Conservation (phyloP, 139 green algal species). For the Auxenochlorella protothecoides region DNA sequence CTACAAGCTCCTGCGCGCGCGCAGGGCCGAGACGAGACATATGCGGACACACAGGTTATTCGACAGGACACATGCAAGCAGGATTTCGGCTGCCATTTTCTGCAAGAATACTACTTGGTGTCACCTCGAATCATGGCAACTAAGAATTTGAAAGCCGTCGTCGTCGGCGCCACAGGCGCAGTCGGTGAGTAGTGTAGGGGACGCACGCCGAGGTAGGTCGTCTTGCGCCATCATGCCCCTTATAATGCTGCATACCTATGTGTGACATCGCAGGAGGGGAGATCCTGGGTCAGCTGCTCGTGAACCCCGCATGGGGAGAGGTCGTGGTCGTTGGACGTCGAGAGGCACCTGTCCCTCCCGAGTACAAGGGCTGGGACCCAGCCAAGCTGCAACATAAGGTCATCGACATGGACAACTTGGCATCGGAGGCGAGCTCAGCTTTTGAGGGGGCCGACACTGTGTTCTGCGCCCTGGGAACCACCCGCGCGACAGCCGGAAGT, state of each 20-base stretch:
- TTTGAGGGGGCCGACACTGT: conserved; percentile 30
- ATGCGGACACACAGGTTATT: no score
- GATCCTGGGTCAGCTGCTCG: no score
- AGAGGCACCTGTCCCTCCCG: not conserved
- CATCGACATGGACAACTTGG: conserved; percentile 34
- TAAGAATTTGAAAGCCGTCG: conserved; percentile 10
- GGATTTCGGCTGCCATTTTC: no score
- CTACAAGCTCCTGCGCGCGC: no score
- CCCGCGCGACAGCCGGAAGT: conserved; percentile 34
- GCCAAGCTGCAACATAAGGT: conserved; percentile 7
- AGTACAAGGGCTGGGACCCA: not conserved
- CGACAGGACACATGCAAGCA: no score
- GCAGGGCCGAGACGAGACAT: no score
- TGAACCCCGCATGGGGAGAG: no score
- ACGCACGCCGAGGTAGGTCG: no score
- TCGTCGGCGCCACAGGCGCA: conserved; percentile 31
- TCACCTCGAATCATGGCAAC: not conserved
- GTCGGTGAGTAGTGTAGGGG: conserved; percentile 6
- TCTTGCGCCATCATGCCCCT: no score
- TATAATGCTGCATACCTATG: not conserved
- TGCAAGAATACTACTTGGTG: no score
- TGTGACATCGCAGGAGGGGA: not conserved
- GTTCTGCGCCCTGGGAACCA: conserved; percentile 53
- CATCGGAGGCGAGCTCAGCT: conserved; percentile 11
- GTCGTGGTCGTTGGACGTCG: not conserved